Evolutionary conservation across 176 grass and related monocot genomes (phyloP).

Genomic region (Triticum urartu): DNA sequence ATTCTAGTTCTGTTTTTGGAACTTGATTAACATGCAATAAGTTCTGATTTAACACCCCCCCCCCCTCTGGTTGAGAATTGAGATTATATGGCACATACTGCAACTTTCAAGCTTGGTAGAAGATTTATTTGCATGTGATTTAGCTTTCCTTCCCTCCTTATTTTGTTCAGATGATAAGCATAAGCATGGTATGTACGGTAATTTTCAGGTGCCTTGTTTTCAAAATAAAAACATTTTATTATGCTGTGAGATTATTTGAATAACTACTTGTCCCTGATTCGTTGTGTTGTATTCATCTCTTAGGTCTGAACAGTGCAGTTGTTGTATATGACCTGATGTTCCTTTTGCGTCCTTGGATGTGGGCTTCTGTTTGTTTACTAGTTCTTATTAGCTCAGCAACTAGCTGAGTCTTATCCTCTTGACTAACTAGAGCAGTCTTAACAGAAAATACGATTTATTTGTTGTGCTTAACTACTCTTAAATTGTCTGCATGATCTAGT

Average conservation of each 20-base stretch:
- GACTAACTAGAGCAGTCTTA: not conserved
- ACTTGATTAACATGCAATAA: not conserved
- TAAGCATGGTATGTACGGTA: not conserved
- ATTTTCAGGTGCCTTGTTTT: not conserved
- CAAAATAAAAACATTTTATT: not conserved
- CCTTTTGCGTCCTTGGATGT: not conserved
- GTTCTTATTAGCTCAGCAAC: not conserved
- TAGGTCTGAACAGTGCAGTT: not conserved
- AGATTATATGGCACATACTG: not conserved
- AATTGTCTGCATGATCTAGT: not conserved
- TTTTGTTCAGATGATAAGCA: not conserved
- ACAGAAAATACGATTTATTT: not conserved
- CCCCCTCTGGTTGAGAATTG: not conserved
- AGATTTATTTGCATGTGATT: not conserved
- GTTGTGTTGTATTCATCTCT: not conserved
- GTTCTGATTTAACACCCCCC: not conserved
- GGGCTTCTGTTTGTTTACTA: not conserved
- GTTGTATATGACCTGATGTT: not conserved
- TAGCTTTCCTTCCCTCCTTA: not conserved
- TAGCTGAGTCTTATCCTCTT: not conserved
- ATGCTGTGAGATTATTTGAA: not conserved
- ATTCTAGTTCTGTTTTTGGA: not conserved
- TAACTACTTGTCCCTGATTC: not conserved
- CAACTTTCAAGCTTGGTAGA: not conserved
- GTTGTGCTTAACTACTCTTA: not conserved